A percentile compares a stretch with the other conserved stretches of the same genome.
phyloP scores from a whole-genome alignment of 1,284 basidiomycete genomes.

The Ceratobasidium sp. region DNA sequence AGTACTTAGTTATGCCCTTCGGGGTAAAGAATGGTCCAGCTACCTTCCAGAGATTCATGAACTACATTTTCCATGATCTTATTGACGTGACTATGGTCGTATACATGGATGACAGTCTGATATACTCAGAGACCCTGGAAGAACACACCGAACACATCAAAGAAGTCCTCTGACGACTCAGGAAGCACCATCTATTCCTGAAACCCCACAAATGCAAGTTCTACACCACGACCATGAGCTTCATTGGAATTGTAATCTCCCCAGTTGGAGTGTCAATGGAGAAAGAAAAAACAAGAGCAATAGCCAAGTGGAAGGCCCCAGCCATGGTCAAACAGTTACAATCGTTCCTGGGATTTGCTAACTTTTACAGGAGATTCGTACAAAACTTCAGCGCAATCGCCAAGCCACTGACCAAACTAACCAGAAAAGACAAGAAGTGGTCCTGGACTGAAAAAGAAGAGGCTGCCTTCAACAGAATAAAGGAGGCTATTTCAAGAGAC shows the following conservation, averaged over 20 bases:
- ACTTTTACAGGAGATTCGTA: slow-evolving; percentile 57
- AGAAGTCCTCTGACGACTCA: slow-evolving; percentile 58
- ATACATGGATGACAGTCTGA: slow-evolving; percentile 45
- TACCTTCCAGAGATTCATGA: too few species aligned
- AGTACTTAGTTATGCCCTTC: too few species aligned
- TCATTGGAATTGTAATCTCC: slow-evolving; percentile 58
- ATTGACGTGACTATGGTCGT: slow-evolving; percentile 31
- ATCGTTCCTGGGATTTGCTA: slow-evolving; percentile 56
- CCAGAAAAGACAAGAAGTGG: slow-evolving; percentile 49
- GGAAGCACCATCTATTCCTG: slow-evolving; percentile 32
- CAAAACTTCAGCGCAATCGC: slow-evolving; percentile 52
- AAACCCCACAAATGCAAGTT: slow-evolving; percentile 48
- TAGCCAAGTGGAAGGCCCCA: slow-evolving; percentile 58
- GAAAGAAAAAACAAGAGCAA: slow-evolving; percentile 58
- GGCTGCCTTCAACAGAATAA: slow-evolving; percentile 54
- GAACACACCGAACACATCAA: slow-evolving; percentile 55
- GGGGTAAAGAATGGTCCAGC: too few species aligned
- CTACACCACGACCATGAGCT: slow-evolving; percentile 50
- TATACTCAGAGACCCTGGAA: neutral
- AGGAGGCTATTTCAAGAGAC: slow-evolving; percentile 35
- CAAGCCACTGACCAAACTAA: slow-evolving; percentile 52
- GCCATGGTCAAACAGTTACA: slow-evolving; percentile 57
- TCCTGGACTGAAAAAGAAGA: slow-evolving; percentile 46
- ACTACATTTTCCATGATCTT: too few species aligned
- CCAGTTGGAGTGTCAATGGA: slow-evolving; percentile 59